Evolutionary conservation across 805 yeast genomes (phyloP).

Genomic region (Candida nemodendra): DNA sequence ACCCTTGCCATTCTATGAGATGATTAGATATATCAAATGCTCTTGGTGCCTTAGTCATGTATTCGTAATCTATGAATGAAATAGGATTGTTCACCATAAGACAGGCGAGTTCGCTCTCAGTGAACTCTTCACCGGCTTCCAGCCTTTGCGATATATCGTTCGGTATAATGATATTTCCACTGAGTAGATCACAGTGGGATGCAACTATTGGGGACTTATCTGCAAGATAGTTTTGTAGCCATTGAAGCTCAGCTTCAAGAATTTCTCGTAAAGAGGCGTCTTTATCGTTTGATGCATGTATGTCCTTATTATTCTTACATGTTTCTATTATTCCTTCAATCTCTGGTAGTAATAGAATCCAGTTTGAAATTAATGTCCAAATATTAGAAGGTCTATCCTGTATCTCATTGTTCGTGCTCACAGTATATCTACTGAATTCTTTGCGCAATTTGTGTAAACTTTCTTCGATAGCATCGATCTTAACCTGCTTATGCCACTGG

Average conservation of each 20-base stretch:
- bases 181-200: conserved; percentile 68
- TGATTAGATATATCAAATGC: conserved; percentile 76
- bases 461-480: conserved; percentile 44
- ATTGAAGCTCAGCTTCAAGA: conserved; percentile 49
- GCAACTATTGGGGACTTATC: conserved; percentile 54
- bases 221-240: conserved; percentile 47
- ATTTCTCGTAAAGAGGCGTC: conserved; percentile 31
- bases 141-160: conserved; percentile 29
- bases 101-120: conserved; percentile 9
- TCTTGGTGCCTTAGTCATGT: conserved; percentile 68
- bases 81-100: conserved; percentile 37
- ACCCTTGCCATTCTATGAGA: conserved; percentile 81
- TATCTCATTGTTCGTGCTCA: conserved; percentile 3
- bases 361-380: conserved; percentile 59
- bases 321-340: conserved; percentile 38
- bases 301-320: conserved; percentile 35
- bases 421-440: conserved; percentile 13
- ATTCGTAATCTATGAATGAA: conserved; percentile 69
- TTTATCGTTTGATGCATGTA: conserved; percentile 16
- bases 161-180: conserved; percentile 73
- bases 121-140: conserved; percentile 22
- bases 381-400: conserved; percentile 39
- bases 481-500: conserved; percentile 61
- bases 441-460: conserved; percentile 41
- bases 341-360: conserved; percentile 64